Base-by-base conservation (phyloP, 208 protist genomes). In the Leishmania gerbilli region DNA sequence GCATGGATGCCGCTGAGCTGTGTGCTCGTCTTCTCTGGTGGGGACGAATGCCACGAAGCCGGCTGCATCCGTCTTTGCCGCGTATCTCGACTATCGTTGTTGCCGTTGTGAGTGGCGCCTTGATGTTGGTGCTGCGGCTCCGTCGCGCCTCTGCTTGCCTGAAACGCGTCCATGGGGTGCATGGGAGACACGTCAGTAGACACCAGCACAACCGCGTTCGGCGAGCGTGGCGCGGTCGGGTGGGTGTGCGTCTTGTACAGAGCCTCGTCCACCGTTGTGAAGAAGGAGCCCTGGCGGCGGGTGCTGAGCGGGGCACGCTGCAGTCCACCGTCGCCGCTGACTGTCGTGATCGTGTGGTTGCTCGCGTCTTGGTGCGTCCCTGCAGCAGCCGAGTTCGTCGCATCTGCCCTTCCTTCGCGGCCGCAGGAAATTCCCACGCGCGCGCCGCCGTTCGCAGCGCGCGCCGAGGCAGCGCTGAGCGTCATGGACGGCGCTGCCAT, bases 251-350 rank as follows among this genome's bases (percentile, higher is more conserved):
- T 27, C 47, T 76, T 31, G 42, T 24, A 53, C 49, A 40, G 56
- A 13, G 42, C 67, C 6, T 79, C 67, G 15, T 79, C 74, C 17
- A 76, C 74, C 9, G 74, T 68, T 67, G 67, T 74, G 1, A 79
- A 34, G 19, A 79, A 79, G 55, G 74, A 76, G 65, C 75, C 80
- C 40, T 79, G 74, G 40, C 31, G 74, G n/a, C 58, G 9, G 40
- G 55, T 53, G 68, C 42, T 31, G 68, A 53, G 19, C 37, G 68
- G 8, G 21, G 3, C 68, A 8, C 6, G 68, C 34, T 47, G 2
- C 68, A 47, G 37, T 21, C 21, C 68, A 5, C 21, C 42, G 24
- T n/a, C 68, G 68, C 34, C 64, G 34, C 27, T 69, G 15, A 2
- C 45, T 7, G 19, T n/a, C 37, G 42, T 45, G 45, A 51, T 49